Base-by-base conservation (phyloP, 805 yeast species). In the Cyberlindnera misumaiensis region DNA sequence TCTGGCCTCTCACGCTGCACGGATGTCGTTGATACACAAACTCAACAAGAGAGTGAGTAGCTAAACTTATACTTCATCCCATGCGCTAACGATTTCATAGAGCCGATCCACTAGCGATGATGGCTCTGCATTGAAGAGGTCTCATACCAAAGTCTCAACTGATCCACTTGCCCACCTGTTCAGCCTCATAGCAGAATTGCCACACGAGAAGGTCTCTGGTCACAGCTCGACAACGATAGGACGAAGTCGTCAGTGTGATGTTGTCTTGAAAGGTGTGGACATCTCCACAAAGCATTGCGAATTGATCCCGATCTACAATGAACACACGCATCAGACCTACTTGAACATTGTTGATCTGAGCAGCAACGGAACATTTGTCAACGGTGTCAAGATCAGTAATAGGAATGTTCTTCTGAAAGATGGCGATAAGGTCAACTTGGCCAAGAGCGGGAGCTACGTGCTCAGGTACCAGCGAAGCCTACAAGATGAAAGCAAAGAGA, bases 251-350 rank as follows among this genome's bases (percentile, higher is more conserved):
- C 61, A 72, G 10, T 77, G 84, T 55, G 84, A 80, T 45, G 56
- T 80, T 11, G 59, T 63, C 4, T 56, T 83, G 4, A 42, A 49
- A n/a, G 80, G 77, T 9, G 58, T 63, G 1, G 88, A 82, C 48
- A 76, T 81, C 8, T 81, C 88, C 0, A 75, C 85, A 0, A 63
- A 65, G 24, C 90, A 83, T 52, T 77, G 85, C 48, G 70, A 69
- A 39, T 55, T 82, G 9, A 56, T 69, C 3, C 57, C 72, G 5
- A 61, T 74, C 37, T 52, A 63, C 39, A 55, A 65, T 46, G 55
- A 59, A 16, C 51, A 61, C 3, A 62, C 59, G 28, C 64, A 63
- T 14, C 45, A 40, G 13, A 41, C 43, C 45, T 44, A 73, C 54
- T 43, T 75, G 12, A 65, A 72, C 45, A 51, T 81, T 10, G 67